A percentile compares a stretch with the other conserved stretches of the same genome.
Evolutionary conservation across 2,329 filamentous ascomycete genomes (phyloP).

Genomic region (Spiromastix sp.): DNA sequence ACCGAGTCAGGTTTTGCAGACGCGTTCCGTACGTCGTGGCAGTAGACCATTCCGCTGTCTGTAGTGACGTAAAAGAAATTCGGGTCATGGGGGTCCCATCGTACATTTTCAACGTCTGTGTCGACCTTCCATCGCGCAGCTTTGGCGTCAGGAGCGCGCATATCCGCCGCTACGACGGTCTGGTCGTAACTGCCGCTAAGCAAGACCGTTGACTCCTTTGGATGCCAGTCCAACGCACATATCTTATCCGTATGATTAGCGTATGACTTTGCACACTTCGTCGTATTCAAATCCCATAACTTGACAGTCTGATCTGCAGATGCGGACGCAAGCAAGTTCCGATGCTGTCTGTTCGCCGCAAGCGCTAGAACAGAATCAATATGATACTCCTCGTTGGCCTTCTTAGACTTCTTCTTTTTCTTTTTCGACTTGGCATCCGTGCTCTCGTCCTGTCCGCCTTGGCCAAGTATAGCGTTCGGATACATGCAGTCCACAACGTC

Average conservation of each 20-base stretch:
- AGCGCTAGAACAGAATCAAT: conserved; percentile 88
- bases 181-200: conserved; percentile 92
- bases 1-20: conserved; percentile 62
- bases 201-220: conserved; percentile 73
- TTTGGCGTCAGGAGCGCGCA: conserved; percentile 80
- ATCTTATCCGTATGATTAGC: conserved; percentile 95
- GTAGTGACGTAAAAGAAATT: conserved; percentile 96
- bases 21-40: conserved; percentile 73
- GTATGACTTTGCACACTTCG: conserved; percentile 92
- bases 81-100: conserved; percentile 85
- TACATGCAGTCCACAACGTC: conserved; percentile 98
- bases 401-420: conserved; percentile 82
- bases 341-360: conserved; percentile 83
- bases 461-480: conserved; percentile 87
- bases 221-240: conserved; percentile 90
- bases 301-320: conserved; percentile 97
- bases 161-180: conserved; percentile 88
- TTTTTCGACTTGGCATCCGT: conserved; percentile 45
- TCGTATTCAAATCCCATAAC: conserved; percentile 90
- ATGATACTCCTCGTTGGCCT: conserved; percentile 84
- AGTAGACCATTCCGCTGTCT: conserved; percentile 83
- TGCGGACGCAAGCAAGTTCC: conserved; percentile 86
- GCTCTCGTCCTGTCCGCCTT: conserved; percentile 45
- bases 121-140: conserved; percentile 84
- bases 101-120: conserved; percentile 84